Evolutionary conservation across 176 grass and related monocot genomes (phyloP).

Genomic region (Musa itinerans): DNA sequence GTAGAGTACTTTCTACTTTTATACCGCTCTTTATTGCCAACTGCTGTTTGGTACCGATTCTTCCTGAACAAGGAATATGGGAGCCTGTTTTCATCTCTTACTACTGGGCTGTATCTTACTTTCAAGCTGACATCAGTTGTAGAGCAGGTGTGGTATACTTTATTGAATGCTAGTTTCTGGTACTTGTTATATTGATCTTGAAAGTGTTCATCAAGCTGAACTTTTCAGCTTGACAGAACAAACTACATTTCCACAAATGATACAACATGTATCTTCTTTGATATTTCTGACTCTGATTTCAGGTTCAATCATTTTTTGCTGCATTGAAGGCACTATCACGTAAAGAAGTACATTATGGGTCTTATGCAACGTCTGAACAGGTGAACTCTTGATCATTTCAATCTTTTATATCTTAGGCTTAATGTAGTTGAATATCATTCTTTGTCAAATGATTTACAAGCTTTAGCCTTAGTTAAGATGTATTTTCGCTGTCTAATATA

Average conservation of each 20-base stretch:
- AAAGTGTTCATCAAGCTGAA: neutral
- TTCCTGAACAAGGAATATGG: slow-evolving; percentile 98
- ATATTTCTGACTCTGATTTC: slow-evolving; percentile 23
- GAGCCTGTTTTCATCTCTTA: slow-evolving; percentile 88
- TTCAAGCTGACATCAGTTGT: slow-evolving; percentile 98
- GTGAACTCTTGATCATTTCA: slow-evolving; percentile 24
- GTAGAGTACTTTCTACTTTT: slow-evolving; percentile 90
- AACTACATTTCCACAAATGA: neutral
- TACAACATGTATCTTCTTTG: slow-evolving; percentile 1
- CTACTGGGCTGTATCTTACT: slow-evolving; percentile 90
- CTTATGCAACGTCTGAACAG: slow-evolving; percentile 91
- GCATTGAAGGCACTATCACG: slow-evolving; percentile 66
- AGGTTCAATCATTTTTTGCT: slow-evolving; percentile 95
- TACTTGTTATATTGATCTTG: neutral
- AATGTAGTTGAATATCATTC: neutral
- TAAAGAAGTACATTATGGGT: slow-evolving; percentile 82
- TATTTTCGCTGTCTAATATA: no score
- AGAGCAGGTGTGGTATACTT: slow-evolving; percentile 51
- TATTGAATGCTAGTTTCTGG: no score
- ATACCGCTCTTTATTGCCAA: slow-evolving; percentile 82
- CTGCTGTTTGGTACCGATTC: slow-evolving; percentile 93
- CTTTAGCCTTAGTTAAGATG: no score
- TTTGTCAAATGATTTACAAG: no score
- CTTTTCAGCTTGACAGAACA: no score
- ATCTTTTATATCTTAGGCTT: neutral